phyloP scores from a whole-genome alignment of 2,329 filamentous ascomycete genomes.

The Onygenales sp. region DNA sequence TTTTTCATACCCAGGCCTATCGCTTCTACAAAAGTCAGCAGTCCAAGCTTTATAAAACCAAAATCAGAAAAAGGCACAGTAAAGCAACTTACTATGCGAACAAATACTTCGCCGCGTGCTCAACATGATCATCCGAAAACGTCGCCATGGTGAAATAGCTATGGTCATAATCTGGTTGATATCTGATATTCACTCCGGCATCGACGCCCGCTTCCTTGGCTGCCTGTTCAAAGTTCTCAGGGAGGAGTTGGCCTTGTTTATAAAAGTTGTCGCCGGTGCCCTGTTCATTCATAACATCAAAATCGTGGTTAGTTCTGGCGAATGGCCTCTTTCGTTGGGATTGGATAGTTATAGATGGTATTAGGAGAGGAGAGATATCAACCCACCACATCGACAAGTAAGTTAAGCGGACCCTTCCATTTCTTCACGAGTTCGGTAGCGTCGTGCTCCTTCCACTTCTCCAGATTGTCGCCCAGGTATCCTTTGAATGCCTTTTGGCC shows the following conservation, averaged over 20 bases:
- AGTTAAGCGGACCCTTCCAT: conserved; percentile 63
- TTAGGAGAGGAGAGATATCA: conserved; percentile 14
- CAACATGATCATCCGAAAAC: conserved; percentile 83
- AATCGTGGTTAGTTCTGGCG: not conserved
- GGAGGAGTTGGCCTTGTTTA: conserved; percentile 82
- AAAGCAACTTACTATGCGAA: conserved; percentile 43
- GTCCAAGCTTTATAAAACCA: conserved; percentile 8
- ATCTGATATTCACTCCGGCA: conserved; percentile 64
- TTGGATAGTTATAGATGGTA: not conserved
- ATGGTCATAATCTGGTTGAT: conserved; percentile 90
- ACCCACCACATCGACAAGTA: conserved; percentile 78
- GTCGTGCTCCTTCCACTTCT: conserved; percentile 81
- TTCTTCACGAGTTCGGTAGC: conserved; percentile 78
- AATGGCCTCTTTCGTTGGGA: not conserved
- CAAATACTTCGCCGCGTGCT: conserved; percentile 82
- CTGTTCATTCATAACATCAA: conserved; percentile 28
- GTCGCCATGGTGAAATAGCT: conserved; percentile 94
- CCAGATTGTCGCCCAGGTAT: conserved; percentile 66
- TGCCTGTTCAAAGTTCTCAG: conserved; percentile 81
- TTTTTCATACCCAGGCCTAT: conserved; percentile 1
- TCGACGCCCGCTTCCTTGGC: conserved; percentile 64
- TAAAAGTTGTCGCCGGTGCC: conserved; percentile 96
- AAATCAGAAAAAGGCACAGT: conserved; percentile 2
- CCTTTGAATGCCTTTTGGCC: conserved; percentile 90
- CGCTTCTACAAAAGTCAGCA: conserved; percentile 17